phyloP scores from a whole-genome alignment of 2,329 filamentous ascomycete species.

The Penicillium sp. region DNA sequence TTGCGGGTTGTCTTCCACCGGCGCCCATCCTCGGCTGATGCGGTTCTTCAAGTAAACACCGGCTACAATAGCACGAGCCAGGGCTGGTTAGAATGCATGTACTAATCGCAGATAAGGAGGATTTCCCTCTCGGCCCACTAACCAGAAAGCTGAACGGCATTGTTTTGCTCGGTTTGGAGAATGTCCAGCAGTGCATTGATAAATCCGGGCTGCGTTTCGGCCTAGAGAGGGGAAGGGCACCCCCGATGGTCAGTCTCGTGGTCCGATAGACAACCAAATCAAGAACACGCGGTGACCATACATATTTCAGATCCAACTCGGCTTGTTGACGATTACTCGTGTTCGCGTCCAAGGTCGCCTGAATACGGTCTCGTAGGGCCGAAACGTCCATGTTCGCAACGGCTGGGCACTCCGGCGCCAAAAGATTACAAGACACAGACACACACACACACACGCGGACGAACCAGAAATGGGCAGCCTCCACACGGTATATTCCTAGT shows the following conservation, averaged over 20 bases:
- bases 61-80: constrained; percentile 49
- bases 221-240: constrained; percentile 47
- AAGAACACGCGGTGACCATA: constrained; percentile 34
- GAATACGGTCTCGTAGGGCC: constrained; percentile 57
- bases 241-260: constrained; percentile 13
- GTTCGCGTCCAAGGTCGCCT: constrained; percentile 59
- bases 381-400: constrained; percentile 52
- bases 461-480: constrained; percentile 16
- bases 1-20: constrained; percentile 65
- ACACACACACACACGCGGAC: neutral
- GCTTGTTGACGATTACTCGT: constrained; percentile 57
- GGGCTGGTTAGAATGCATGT: constrained; percentile 12
- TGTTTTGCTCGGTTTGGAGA: constrained; percentile 79
- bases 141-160: constrained; percentile 82
- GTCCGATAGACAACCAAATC: constrained; percentile 8
- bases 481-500: constrained; percentile 14
- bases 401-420: constrained; percentile 30
- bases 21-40: constrained; percentile 85
- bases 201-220: constrained; percentile 85
- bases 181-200: constrained; percentile 86
- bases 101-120: neutral
- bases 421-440: constrained; percentile 12
- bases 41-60: constrained; percentile 98
- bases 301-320: constrained; percentile 60
- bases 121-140: constrained; percentile 37